Percentiles rank a stretch among this genome's conserved stretches.
Evolutionary conservation across 148 eudicot genomes (phyloP).

Genomic region (Rhododendron ovatum): DNA sequence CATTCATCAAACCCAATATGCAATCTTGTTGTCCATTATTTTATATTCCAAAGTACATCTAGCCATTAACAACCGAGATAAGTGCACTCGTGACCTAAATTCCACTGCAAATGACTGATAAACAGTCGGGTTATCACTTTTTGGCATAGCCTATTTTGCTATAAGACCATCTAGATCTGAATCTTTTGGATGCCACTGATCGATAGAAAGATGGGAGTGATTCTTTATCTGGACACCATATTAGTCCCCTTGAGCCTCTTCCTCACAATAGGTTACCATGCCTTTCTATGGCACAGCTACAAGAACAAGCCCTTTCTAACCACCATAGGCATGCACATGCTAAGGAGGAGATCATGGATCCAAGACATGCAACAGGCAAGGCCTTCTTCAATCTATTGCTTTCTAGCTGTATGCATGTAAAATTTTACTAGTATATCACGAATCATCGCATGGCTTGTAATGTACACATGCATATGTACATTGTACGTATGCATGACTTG

Average conservation of each 20-base stretch:
- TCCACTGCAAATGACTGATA: neutral
- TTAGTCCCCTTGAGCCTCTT: constrained; percentile 50
- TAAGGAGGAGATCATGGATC: constrained; percentile 37
- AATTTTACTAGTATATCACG: neutral
- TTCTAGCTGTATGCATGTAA: neutral
- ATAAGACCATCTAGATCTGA: neutral
- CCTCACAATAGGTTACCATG: constrained; percentile 53
- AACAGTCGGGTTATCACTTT: neutral
- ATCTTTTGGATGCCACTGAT: neutral
- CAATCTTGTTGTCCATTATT: neutral
- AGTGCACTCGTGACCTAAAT: constrained; percentile 16
- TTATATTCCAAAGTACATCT: neutral
- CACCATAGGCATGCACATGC: constrained; percentile 34
- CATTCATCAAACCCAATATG: neutral
- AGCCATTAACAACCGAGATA: constrained; percentile 1
- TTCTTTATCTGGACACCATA: constrained; percentile 42
- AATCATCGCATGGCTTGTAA: neutral
- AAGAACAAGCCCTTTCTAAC: constrained; percentile 42
- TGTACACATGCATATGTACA: neutral
- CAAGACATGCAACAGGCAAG: constrained; percentile 47
- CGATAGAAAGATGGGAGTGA: constrained; percentile 11
- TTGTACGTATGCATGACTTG: neutral
- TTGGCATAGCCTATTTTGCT: neutral
- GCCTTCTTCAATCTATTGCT: neutral
- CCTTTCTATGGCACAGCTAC: constrained; percentile 46